Base-by-base conservation (phyloP, 2,329 filamentous ascomycete genomes). In the Massarina eburnea region DNA sequence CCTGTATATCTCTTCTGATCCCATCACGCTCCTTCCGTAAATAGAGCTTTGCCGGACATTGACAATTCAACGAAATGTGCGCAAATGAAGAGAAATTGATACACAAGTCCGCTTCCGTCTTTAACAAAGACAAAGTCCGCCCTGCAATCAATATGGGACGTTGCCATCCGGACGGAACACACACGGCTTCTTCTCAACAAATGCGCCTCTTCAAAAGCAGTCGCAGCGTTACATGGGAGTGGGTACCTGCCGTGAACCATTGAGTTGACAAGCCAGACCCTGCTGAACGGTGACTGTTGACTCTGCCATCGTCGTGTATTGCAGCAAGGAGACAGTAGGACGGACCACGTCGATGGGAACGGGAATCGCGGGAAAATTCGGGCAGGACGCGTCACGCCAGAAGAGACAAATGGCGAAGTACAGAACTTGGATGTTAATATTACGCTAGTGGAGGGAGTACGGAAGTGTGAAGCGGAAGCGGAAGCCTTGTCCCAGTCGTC, bases 351-450 rank as follows among this genome's bases (percentile, higher is more conserved):
- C 49, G 41, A 45, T 51, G 59, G 55, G 52, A 54, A 56, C 48
- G 53, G 53, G 61, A 54, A 57, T 59, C 38, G 56, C 58, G 61
- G 58, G 53, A 63, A 53, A 52, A 49, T 32, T 53, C 51, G 59
- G 61, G 57, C 62, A 64, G 55, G 52, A 62, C 38, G 57, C 55
- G 45, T 54, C 52, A 51, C 49, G 48, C 58, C 39, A 41, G 34
- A 45, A 42, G 36, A 36, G 46, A 40, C 20, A 40, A 37, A 18
- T 33, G 17, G 36, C 14, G 51, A 48, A 33, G 41, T 37, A 38
- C 10, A 14, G 12, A 53, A 51, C 54, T 46, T 41, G 21, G 32
- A 49, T 43, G 50, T 44, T 45, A 2, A 21, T 6, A 24, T 6
- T 55, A 53, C 57, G 48, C 52, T 59, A 60, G 45, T 48, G 52